phyloP scores from a whole-genome alignment of 441 rosid genomes.

The Pelargonium myrrhifolium region DNA sequence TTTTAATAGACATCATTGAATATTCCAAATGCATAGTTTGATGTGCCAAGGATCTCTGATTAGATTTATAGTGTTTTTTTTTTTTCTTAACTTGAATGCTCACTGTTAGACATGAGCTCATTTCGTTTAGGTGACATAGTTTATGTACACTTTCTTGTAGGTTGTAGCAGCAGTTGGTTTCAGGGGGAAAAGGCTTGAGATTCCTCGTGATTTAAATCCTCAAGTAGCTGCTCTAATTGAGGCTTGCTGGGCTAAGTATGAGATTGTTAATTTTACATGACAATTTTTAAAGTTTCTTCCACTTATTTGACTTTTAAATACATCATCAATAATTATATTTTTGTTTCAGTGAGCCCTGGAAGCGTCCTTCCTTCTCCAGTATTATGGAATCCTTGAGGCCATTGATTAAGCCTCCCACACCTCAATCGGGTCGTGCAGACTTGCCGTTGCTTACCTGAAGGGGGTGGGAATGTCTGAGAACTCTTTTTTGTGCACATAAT shows the following conservation, averaged over 20 bases:
- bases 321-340: conserved; percentile 12
- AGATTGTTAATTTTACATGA: conserved; percentile 1
- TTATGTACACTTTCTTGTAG: conserved; percentile 25
- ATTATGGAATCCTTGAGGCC: conserved; percentile 80
- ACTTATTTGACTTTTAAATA: conserved; percentile 5
- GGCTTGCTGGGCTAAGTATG: conserved; percentile 87
- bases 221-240: conserved; percentile 75
- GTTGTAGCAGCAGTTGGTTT: conserved; percentile 99
- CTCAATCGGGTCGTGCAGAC: conserved; percentile 49
- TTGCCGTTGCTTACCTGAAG: conserved; percentile 34
- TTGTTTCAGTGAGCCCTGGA: conserved; percentile 78
- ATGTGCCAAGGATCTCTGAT: not conserved
- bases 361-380: conserved; percentile 80
- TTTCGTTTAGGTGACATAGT: not conserved
- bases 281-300: not conserved
- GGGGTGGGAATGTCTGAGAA: conserved; percentile 8
- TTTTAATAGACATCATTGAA: not conserved
- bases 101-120: not conserved
- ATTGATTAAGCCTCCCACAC: conserved; percentile 56
- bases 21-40: not conserved
- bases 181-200: conserved; percentile 81
- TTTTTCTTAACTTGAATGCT: not conserved
- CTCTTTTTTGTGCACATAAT: conserved; percentile 49
- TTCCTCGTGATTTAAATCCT: conserved; percentile 71
- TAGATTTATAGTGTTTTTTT: not conserved